These are phyloP conservation scores for Emmonsiellopsis sp. DNA, from an alignment of 2,329 filamentous ascomycete genomes.

Conservation along the genomic window DNA sequence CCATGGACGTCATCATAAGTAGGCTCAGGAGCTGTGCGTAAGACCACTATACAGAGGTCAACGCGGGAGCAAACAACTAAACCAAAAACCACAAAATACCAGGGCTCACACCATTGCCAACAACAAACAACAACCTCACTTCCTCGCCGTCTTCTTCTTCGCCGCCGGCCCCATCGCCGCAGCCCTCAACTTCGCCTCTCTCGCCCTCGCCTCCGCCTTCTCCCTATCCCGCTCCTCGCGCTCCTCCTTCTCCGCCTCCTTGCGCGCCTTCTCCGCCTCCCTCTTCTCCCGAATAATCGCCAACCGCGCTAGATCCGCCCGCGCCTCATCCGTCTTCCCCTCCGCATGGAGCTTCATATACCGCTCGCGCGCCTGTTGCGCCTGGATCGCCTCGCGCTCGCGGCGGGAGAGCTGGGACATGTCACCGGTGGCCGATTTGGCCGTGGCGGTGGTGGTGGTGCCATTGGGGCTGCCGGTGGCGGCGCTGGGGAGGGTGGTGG, in stretches of 20 bases:
- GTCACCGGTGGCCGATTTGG: slow-evolving; percentile 38
- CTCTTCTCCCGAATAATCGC: slow-evolving; percentile 75
- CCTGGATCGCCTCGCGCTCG: slow-evolving; percentile 72
- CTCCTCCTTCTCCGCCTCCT: slow-evolving; percentile 62
- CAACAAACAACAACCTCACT: background rate
- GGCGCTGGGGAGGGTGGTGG: slow-evolving; percentile 25
- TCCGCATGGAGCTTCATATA: slow-evolving; percentile 88
- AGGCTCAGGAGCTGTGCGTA: no score
- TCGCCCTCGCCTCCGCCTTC: slow-evolving; percentile 24
- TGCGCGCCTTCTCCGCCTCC: slow-evolving; percentile 70
- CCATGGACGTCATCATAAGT: no score
- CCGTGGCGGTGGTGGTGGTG: slow-evolving; percentile 28
- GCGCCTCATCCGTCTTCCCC: slow-evolving; percentile 93
- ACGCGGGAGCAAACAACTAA: no score
- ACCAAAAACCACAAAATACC: no score
- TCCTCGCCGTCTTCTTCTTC: slow-evolving; percentile 25
- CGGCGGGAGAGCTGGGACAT: slow-evolving; percentile 52
- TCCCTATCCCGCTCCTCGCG: slow-evolving; percentile 31
- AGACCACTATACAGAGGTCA: no score
- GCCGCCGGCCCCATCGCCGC: slow-evolving; percentile 26
- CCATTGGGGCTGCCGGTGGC: slow-evolving; percentile 14
- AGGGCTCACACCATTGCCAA: no score
- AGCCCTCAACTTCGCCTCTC: slow-evolving; percentile 31
- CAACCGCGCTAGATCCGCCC: slow-evolving; percentile 76
- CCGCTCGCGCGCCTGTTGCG: slow-evolving; percentile 76